Evolutionary conservation across 1,284 basidiomycete species (phyloP).

Genomic region (Dichomitus squalens): DNA sequence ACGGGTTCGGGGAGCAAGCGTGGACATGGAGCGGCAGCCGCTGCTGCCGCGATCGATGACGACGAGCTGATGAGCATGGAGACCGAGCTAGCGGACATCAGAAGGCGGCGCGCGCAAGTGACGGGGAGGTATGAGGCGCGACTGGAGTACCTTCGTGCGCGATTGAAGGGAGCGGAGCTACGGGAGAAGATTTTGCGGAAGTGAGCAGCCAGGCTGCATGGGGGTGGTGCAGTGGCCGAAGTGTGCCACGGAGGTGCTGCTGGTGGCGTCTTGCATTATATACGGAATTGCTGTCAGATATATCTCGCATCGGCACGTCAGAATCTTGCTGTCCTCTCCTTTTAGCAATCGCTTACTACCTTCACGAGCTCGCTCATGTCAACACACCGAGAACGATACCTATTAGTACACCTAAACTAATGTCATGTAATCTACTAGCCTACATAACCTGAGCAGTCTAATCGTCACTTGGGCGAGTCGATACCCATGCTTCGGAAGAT

Average conservation of each 20-base stretch:
- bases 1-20: constrained; percentile 16
- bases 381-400: constrained; percentile 7
- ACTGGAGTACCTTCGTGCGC: constrained; percentile 69
- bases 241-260: constrained; percentile 2
- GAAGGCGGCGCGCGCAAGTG: constrained; percentile 62
- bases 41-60: constrained; percentile 18
- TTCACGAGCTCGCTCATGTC: constrained; percentile 20
- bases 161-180: constrained; percentile 72
- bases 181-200: constrained; percentile 64
- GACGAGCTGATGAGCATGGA: constrained; percentile 41
- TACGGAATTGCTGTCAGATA: background rate
- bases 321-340: constrained; percentile 22
- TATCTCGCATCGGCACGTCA: constrained; percentile 1
- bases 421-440: constrained; percentile 23
- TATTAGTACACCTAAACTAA: constrained; percentile 16
- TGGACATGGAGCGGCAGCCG: background rate
- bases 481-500: too few species aligned
- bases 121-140: constrained; percentile 64
- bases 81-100: constrained; percentile 63
- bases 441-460: constrained; percentile 4
- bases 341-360: constrained; percentile 3
- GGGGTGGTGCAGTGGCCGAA: background rate
- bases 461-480: too few species aligned
- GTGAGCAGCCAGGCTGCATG: constrained; percentile 15
- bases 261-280: constrained; percentile 4